Base-by-base conservation (phyloP, 768 basidiomycete genomes). In the Coprinellus aureogranulatus region DNA sequence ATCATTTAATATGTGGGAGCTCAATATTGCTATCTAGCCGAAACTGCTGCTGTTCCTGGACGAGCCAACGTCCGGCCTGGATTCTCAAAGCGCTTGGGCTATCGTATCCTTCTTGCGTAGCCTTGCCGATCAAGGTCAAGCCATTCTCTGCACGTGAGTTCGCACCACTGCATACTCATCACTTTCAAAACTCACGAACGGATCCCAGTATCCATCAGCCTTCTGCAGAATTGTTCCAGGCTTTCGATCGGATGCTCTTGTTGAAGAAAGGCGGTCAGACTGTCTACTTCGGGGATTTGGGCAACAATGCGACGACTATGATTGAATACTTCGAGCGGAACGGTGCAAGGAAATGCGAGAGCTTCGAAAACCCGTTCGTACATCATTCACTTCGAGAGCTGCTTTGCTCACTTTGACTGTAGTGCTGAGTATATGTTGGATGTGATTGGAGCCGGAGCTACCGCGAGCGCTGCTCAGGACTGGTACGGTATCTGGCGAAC, bases 21-120 rank as follows among this genome's bases (percentile, higher is more conserved):
- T 34, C 34, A 34, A 6, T 14, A 6, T 34, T 14, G 34, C 34
- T 34, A 14, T n/a, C n/a, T 55, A 85, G 85, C 93, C 92, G 0
- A 85, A 85, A 66, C 76, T 94, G 0, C 76, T 96, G 0, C 78
- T 95, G 20, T 95, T 95, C 80, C 74, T 94, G 52, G 93, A 94
- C 65, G 92, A 95, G 68, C 94, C 94, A 0, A 95, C 94, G 0
- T 87, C 90, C 20, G 92, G 92, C 54, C 80, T 94, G 14, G 92
- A 93, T 67, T 92, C 90, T 12, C 90, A 93, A 69, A 89, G 87
- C 46, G 91, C 92, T 2, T 91, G 90, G 90, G 86, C 87, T 27
- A 91, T 94, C 62, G 74, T 92, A 50, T 75, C 78, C 4, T 91
- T 94, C 77, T 73, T 94, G 49, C 77, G 86, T 4, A 81, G 86